Base-by-base conservation (phyloP, 2,329 filamentous ascomycete species). In the Dothideomycetidae sp. region DNA sequence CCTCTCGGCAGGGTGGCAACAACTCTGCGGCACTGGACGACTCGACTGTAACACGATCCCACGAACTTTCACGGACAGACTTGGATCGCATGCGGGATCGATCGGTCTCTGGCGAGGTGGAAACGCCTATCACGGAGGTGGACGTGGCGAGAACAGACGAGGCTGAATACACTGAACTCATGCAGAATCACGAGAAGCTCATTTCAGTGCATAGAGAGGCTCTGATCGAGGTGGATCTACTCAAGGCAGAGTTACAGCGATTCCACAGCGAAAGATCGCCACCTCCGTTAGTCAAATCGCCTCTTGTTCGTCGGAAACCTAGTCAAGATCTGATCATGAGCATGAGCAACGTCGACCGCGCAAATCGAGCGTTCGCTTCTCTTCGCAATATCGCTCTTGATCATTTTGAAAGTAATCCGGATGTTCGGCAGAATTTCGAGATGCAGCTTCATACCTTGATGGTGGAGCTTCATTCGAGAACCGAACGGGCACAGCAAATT, bases 401-500 rank as follows among this genome's bases (percentile, higher is more conserved):
- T 48, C 82, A 85, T 50, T 83, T 98, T 45, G 83, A 90, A 45
- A 63, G 71, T 10, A 70, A 81, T 39, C 81, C 84, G 0, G 88
- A 94, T 48, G 72, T 78, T 1, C 81, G 92, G 70, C 84, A 93
- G 50, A 88, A 76, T 53, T 96, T 96, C 50, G 90, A 96, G 55
- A 64, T 90, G 33, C 92, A 93, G 53, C 64, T 98, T 29, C 90
- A 90, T 52, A 73, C 83, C 2, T 84, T 88, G 41, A 88, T 94
- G 77, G 82, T 90, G 49, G 90, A 98, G 55, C 67, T 98, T 21
- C 81, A 93, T 46, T 70, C 70, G 7, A 76, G 86, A 29, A 86
- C 86, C 28, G 86, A 96, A 56, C 77, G 86, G 17, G 86, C 94
- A 37, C 82, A 92, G 52, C 78, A 86, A 50, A 67, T 98, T 10